Conservation (phyloP, 805 yeast genomes). For the Ogataea polymorpha region DNA sequence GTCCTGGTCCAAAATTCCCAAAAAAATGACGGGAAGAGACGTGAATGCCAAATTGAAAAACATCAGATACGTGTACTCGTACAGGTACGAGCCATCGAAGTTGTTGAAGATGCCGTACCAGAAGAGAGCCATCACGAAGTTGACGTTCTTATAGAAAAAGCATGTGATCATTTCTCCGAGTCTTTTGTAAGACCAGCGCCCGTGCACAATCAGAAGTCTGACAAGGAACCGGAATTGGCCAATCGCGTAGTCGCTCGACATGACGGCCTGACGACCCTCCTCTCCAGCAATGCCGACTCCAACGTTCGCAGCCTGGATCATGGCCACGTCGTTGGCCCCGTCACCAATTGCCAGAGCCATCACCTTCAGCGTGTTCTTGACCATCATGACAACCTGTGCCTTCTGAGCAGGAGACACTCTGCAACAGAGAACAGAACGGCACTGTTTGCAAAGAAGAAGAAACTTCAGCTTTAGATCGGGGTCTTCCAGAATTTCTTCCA, state of each 20-base stretch:
- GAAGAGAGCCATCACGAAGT: slow-evolving; percentile 69
- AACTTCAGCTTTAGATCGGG: slow-evolving; percentile 48
- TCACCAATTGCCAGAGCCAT: slow-evolving; percentile 83
- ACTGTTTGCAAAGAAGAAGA: slow-evolving; percentile 67
- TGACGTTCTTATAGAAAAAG: slow-evolving; percentile 73
- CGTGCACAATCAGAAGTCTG: slow-evolving; percentile 68
- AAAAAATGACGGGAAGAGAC: slow-evolving; percentile 69
- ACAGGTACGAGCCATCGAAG: slow-evolving; percentile 74
- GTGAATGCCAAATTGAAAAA: slow-evolving; percentile 80
- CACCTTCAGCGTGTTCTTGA: slow-evolving; percentile 60
- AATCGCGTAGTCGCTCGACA: slow-evolving; percentile 81
- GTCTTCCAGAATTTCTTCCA: slow-evolving; percentile 43
- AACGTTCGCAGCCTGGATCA: slow-evolving; percentile 83
- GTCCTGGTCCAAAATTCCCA: slow-evolving; percentile 76
- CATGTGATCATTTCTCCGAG: slow-evolving; percentile 76
- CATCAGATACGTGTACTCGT: slow-evolving; percentile 75
- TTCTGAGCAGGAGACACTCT: slow-evolving; percentile 83
- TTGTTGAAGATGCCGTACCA: slow-evolving; percentile 71
- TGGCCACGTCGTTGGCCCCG: slow-evolving; percentile 85
- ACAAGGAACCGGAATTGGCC: slow-evolving; percentile 74
- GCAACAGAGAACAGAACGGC: slow-evolving; percentile 77
- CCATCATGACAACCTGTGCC: slow-evolving; percentile 69
- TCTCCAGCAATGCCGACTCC: slow-evolving; percentile 88
- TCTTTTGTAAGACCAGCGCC: slow-evolving; percentile 79
- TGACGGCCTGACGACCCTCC: slow-evolving; percentile 84